phyloP scores from a whole-genome alignment of 192 early-diverging fungal species.

The Entomortierella beljakovae region DNA sequence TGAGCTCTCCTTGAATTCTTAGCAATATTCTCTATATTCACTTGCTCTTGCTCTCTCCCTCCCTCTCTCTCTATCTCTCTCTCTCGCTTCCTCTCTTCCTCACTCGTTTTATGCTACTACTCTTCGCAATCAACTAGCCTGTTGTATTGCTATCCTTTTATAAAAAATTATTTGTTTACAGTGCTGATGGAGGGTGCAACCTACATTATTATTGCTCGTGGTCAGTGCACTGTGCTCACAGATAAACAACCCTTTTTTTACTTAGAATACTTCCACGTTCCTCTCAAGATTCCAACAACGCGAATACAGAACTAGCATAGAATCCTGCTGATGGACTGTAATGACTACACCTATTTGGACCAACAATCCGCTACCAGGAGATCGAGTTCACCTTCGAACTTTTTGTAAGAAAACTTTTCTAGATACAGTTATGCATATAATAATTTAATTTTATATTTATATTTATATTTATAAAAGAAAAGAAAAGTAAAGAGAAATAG shows the following conservation, averaged over 20 bases:
- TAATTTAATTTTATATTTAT: too few species aligned
- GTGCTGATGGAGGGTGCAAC: neutral
- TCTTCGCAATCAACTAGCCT: neutral
- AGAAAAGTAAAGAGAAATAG: neutral
- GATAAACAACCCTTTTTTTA: neutral
- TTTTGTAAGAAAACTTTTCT: neutral
- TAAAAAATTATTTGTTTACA: too few species aligned
- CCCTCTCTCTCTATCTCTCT: slow-evolving; percentile 2
- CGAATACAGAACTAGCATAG: neutral
- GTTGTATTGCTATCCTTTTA: neutral
- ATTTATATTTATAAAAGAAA: neutral
- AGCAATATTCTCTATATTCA: neutral
- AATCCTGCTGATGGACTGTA: slow-evolving; percentile 27
- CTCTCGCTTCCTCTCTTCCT: neutral
- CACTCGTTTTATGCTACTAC: neutral
- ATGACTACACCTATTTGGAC: slow-evolving; percentile 4
- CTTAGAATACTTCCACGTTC: neutral
- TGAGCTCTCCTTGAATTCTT: neutral
- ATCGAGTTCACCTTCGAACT: neutral
- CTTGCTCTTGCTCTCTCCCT: neutral
- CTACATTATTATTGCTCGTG: neutral
- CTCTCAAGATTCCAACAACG: neutral
- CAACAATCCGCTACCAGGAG: neutral
- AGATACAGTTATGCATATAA: neutral
- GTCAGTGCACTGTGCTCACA: neutral